phyloP scores from a whole-genome alignment of 305 asterid species.

The Fraxinus dipetala region DNA sequence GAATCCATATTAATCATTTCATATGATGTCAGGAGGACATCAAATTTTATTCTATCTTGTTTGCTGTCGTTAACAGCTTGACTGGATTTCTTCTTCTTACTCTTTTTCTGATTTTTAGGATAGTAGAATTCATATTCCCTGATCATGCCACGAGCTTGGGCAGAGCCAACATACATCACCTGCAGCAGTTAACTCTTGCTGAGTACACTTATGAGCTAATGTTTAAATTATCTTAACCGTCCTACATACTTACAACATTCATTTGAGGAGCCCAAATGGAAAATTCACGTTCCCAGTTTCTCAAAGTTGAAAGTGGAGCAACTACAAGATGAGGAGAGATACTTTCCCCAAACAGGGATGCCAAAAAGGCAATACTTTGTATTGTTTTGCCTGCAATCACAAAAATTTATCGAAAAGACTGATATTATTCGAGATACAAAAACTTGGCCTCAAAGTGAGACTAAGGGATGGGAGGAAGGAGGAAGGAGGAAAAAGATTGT shows the following conservation, averaged over 20 bases:
- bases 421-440: slow-evolving; percentile 18
- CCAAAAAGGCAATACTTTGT: slow-evolving; percentile 93
- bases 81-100: slow-evolving; percentile 71
- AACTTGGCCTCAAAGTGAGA: not conserved
- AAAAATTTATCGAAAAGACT: slow-evolving; percentile 23
- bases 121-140: slow-evolving; percentile 85
- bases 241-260: slow-evolving; percentile 80
- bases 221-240: slow-evolving; percentile 11
- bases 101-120: slow-evolving; percentile 68
- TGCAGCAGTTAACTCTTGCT: slow-evolving; percentile 41
- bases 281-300: slow-evolving; percentile 99
- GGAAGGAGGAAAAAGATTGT: slow-evolving; percentile 2
- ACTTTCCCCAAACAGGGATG: slow-evolving; percentile 79
- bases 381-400: slow-evolving; percentile 82
- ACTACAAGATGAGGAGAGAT: slow-evolving; percentile 81
- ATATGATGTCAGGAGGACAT: slow-evolving; percentile 91
- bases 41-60: slow-evolving; percentile 91
- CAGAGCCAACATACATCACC: slow-evolving; percentile 91
- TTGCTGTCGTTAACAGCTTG: slow-evolving; percentile 66
- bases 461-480: not conserved
- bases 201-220: slow-evolving; percentile 25
- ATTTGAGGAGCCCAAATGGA: slow-evolving; percentile 98
- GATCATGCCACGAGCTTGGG: slow-evolving; percentile 75
- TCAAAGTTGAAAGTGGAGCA: slow-evolving; percentile 95
- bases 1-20: slow-evolving; percentile 93